Conservation (phyloP, 2,329 filamentous ascomycete species). For the Bimuria novae-zelandiae region DNA sequence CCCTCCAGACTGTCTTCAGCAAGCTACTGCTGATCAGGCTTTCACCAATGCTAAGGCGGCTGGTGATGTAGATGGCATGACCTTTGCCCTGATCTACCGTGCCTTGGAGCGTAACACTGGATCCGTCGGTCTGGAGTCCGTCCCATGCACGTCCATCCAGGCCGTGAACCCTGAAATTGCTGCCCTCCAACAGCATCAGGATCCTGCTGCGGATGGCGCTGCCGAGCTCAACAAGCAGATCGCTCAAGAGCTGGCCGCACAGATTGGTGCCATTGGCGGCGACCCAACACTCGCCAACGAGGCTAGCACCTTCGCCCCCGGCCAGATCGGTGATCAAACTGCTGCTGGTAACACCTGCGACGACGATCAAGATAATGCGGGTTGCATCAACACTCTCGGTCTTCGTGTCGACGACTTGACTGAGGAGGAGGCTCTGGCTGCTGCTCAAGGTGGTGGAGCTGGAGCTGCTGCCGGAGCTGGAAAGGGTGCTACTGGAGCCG, state of each 20-base stretch:
- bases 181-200: conserved; percentile 68
- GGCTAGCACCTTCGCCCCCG: conserved; percentile 67
- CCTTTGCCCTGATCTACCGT: conserved; percentile 58
- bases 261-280: conserved; percentile 65
- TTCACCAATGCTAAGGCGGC: conserved; percentile 63
- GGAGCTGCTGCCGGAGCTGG: conserved; percentile 20
- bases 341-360: conserved; percentile 60
- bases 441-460: conserved; percentile 48
- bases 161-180: conserved; percentile 69
- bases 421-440: conserved; percentile 56
- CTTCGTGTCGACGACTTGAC: conserved; percentile 61
- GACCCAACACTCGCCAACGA: conserved; percentile 65
- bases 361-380: conserved; percentile 51
- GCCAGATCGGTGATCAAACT: conserved; percentile 58
- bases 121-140: conserved; percentile 61
- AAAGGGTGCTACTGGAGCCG: conserved; percentile 20
- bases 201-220: conserved; percentile 64
- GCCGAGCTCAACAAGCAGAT: conserved; percentile 65
- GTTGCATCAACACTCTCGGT: conserved; percentile 60
- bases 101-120: conserved; percentile 66
- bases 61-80: conserved; percentile 59
- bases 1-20: conserved; percentile 59
- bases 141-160: conserved; percentile 58
- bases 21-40: conserved; percentile 62
- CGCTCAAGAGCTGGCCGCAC: conserved; percentile 61